Evolutionary conservation across 805 yeast species (phyloP), one percentile per base, ranked within the genome.

Genomic region (Nakazawaea ambrosiae): DNA sequence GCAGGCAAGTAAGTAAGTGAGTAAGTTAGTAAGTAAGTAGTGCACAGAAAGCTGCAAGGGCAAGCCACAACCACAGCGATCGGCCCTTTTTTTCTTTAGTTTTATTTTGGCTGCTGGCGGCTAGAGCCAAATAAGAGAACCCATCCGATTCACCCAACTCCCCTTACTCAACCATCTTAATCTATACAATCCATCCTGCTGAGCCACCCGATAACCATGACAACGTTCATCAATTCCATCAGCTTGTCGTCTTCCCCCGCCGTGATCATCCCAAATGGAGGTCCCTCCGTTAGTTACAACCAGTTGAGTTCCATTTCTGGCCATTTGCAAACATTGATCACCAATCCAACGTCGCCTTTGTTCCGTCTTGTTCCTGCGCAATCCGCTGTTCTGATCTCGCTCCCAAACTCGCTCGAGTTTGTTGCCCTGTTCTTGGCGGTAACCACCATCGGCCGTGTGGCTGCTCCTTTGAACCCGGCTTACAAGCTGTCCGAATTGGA

Each of bases 391-490:
- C 80, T 82, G 0, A 77, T 80, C 17, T 65, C 83, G 1, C 57
- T 81, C 41, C 76, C 79, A 20, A 81, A 81, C 51, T 59, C 73
- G 4, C 50, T 81, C 18, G 88, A 81, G 47, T 70, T 78, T 36
- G 66, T 71, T 1, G 66, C 68, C 8, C 58, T 73, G 2, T 81
- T 78, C 50, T 54, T 81, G 17, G 80, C 78, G 2, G 61, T 70
- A 19, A 72, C 84, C 2, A 67, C 71, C 44, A 66, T 73, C 20
- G 70, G 75, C 1, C 63, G 71, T 46, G 63, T 80, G 31, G 82
- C 81, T 16, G 83, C 86, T 2, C 89, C 89, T 11, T 60, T 81
- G 51, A 81, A 81, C 49, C 72, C 85, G 12, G 66, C 67, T 37
- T 79, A 78, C 54, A 77, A 70, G 49, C 69, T 73, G 47, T 47